Base-by-base conservation (phyloP, 495 filamentous ascomycete genomes). In the Articulospora tetracladia region DNA sequence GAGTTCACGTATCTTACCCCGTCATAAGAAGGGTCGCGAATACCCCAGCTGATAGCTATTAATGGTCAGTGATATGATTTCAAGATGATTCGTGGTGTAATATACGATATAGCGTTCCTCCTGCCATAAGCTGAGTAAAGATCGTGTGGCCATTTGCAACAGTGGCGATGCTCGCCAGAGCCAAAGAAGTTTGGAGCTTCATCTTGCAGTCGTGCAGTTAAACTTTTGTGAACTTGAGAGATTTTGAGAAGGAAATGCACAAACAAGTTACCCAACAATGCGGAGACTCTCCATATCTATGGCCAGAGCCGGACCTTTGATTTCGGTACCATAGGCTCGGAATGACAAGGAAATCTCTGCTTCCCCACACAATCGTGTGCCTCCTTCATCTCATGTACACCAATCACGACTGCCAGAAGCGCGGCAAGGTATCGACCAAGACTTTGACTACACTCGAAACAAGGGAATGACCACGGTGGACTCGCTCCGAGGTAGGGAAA, bases 111-210 rank as follows among this genome's bases (percentile, higher is more conserved):
- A 63, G 73, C 15, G 59, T 72, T 1, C 76, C 73, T 2, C 60
- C 70, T 28, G 73, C 61, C 7, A 71, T 72, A 17, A 85, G 72
- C 58, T 82, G 76, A 46, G 77, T 69, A 65, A 85, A 85, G 58
- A 85, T 85, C 22, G 82, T 82, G 65, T 85, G 82, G 0, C 74
- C 77, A 22, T 55, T 36, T 19, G 53, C 27, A 17, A 50, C 47
- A 50, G 47, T n/a, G 22, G 25, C 20, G 10, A 50, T 22, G 47
- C 47, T 17, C n/a, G 47, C 47, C 20, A 50, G 12, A 4, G 47
- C 20, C 6, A 50, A 17, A 26, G 47, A 4, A 17, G 20, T 25
- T 50, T 50, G 47, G n/a, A 50, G 3, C 17, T 50, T 50, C 47
- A 50, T 50, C 20, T 48, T 48, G 47, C 47, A 10, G 17, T 50